Conservation (phyloP, 2,329 filamentous ascomycete genomes). For the Zopfia rhizophila region DNA sequence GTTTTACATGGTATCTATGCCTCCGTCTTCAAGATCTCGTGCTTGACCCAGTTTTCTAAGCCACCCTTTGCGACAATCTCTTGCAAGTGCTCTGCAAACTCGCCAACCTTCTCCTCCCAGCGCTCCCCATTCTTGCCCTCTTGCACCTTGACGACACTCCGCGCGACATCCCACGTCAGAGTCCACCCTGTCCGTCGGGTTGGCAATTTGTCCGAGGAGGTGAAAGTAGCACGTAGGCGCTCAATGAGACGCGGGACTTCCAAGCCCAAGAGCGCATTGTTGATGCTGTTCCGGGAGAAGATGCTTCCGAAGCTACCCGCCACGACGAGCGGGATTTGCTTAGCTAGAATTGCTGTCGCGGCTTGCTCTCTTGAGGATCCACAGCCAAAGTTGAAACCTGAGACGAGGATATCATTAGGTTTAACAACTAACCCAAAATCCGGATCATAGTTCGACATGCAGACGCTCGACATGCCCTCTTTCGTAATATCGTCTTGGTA, state of each 20-base stretch:
- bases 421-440: conserved; percentile 72
- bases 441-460: conserved; percentile 93
- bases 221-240: conserved; percentile 71
- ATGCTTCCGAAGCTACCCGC: conserved; percentile 86
- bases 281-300: conserved; percentile 81
- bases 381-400: conserved; percentile 90
- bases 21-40: too few relatives aligned
- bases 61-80: conserved; percentile 70
- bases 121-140: conserved; percentile 73
- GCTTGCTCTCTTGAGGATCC: conserved; percentile 86
- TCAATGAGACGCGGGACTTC: conserved; percentile 75
- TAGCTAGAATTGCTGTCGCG: conserved; percentile 85
- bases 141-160: conserved; percentile 75
- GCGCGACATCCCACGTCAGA: conserved; percentile 80
- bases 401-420: conserved; percentile 81
- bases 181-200: conserved; percentile 86
- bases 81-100: conserved; percentile 86
- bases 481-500: conserved; percentile 85
- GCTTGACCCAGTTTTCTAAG: conserved; percentile 84
- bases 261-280: conserved; percentile 78
- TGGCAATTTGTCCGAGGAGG: conserved; percentile 62
- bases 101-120: conserved; percentile 85
- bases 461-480: conserved; percentile 86
- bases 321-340: conserved; percentile 81
- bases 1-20: too few relatives aligned